Base-by-base conservation (phyloP, 75 land plant species). In the Picea glauca region DNA sequence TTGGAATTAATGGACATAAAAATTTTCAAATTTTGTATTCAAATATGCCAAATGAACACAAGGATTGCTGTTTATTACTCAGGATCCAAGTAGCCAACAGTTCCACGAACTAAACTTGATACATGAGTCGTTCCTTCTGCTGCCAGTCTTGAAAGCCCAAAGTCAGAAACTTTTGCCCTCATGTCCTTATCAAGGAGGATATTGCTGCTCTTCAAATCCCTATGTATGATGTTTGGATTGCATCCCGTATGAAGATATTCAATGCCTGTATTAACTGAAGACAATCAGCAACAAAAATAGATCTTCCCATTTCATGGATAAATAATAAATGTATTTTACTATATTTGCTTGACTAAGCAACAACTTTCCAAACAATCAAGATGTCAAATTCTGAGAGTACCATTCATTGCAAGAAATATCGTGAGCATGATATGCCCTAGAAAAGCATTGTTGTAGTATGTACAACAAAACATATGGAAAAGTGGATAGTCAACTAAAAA, bases 131-230 rank as follows among this genome's bases (percentile, higher is more conserved):
- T 78, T 77, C 90, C 90, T 74, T 89, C 92, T 58, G 81, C 87
- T 58, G 89, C 90, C 6, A 91, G 77, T 79, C 91, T 92, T 17
- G 94, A 92, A 30, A 92, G 89, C 61, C 93, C 94, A 82, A 92
- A 92, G 85, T 92, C 94, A 60, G 93, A 79, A 60, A 92, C 94
- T 83, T 92, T 92, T 56, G 94, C 93, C 76, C 83, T 83, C 90
- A 84, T 89, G 79, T 92, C 74, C 60, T 83, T 87, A 82, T 90
- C 92, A 58, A 90, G 90, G 73, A 92, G 92, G 74, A 92, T 92
- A 75, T 92, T 92, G 81, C 93, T 92, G 60, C 88, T 92, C 79
- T 92, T 92, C 60, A 92, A 74, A 76, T 92, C 94, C 75, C 93
- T 78, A 63, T 92, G 94, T 40, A 92, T 90, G 63, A 92, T 83